Conservation (phyloP, 257 asterid genomes). For the Nicotiana knightiana region DNA sequence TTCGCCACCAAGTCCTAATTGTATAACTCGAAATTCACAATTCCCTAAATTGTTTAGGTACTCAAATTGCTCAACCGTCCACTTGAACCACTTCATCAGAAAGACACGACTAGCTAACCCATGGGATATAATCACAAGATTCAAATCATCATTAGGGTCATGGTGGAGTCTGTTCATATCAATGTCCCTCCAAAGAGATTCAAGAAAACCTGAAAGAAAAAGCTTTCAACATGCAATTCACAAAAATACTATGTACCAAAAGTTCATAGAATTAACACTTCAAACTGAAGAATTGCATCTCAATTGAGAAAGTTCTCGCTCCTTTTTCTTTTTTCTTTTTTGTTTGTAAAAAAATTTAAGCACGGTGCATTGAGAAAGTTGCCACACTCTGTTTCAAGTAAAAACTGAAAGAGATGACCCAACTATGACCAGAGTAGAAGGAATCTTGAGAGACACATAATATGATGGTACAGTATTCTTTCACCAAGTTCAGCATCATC, state of each 20-base stretch:
- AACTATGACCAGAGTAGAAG: neutral
- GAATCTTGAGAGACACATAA: neutral
- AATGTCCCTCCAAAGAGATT: slow-evolving; percentile 30
- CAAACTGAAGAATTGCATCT: neutral
- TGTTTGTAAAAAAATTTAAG: too few relatives aligned
- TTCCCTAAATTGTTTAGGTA: slow-evolving; percentile 14
- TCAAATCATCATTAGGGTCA: slow-evolving; percentile 16
- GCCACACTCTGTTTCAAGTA: neutral
- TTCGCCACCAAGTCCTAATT: slow-evolving; percentile 25
- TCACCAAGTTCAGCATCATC: neutral
- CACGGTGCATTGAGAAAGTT: neutral
- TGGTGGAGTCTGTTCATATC: slow-evolving; percentile 23
- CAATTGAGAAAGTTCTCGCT: neutral
- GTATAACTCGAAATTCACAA: slow-evolving; percentile 23
- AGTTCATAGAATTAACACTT: neutral
- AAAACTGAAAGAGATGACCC: neutral
- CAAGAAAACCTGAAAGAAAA: slow-evolving; percentile 23
- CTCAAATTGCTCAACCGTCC: slow-evolving; percentile 28
- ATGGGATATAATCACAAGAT: slow-evolving; percentile 23
- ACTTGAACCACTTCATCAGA: slow-evolving; percentile 30
- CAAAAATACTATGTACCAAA: neutral
- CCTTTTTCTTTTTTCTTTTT: neutral
- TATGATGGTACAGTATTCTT: neutral
- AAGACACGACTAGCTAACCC: slow-evolving; percentile 24
- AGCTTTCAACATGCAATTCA: neutral